phyloP scores from a whole-genome alignment of 1,284 basidiomycete species.

The Rhodofomes roseus region DNA sequence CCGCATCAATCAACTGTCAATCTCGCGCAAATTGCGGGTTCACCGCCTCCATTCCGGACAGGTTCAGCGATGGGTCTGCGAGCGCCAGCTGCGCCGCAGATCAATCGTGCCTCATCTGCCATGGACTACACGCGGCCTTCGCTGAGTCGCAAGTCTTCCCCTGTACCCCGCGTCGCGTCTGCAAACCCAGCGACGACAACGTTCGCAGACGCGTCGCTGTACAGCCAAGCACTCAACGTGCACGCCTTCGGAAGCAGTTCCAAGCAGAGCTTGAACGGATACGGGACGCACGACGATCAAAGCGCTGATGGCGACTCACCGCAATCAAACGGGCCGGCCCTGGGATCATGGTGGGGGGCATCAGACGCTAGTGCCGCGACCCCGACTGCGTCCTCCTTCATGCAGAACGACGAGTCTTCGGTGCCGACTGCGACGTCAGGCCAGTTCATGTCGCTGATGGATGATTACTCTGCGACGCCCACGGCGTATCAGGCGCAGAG shows the following conservation, averaged over 20 bases:
- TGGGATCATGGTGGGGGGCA: conserved; percentile 60
- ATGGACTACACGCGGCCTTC: conserved; percentile 60
- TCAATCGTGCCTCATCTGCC: conserved; percentile 73
- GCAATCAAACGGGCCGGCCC: conserved; percentile 31
- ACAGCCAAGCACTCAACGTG: conserved; percentile 32
- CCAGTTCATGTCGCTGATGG: conserved; percentile 83
- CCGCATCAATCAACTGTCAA: conserved; percentile 59
- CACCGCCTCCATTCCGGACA: conserved; percentile 44
- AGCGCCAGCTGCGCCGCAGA: conserved; percentile 41
- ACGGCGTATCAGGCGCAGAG: conserved; percentile 21
- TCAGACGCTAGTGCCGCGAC: conserved; percentile 49
- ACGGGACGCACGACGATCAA: conserved; percentile 15
- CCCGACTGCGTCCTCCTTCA: conserved; percentile 65
- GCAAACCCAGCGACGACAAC: conserved; percentile 47
- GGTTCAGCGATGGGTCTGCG: conserved; percentile 63
- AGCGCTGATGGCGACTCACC: conserved; percentile 30
- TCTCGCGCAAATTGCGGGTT: conserved; percentile 36
- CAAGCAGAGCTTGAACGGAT: conserved; percentile 13
- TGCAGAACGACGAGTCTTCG: conserved; percentile 43
- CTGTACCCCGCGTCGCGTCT: conserved; percentile 48
- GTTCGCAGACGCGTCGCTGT: conserved; percentile 43
- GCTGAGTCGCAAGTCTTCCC: conserved; percentile 40
- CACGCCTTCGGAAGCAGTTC: conserved; percentile 23
- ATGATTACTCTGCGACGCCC: conserved; percentile 43
- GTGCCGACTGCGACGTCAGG: conserved; percentile 39